phyloP scores from a whole-genome alignment of 2,329 filamentous ascomycete species.

The Penicillium aurantiogriseum region DNA sequence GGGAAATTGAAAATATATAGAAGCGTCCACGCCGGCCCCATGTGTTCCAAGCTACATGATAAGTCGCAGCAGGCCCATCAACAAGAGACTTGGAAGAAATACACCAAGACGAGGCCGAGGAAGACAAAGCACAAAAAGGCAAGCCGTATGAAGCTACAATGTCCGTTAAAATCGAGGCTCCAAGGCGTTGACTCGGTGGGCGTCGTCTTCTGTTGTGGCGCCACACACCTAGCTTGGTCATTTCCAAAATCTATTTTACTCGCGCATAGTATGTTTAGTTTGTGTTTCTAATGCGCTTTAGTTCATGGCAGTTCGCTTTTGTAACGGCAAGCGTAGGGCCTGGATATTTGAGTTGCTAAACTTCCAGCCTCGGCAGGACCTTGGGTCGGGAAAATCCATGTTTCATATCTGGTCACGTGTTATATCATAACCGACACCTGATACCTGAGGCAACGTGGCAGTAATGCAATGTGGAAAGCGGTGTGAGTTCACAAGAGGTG shows the following conservation, averaged over 20 bases:
- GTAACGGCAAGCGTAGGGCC: background rate
- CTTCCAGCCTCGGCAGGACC: background rate
- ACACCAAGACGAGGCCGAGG: background rate
- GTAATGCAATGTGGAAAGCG: background rate
- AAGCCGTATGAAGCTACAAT: background rate
- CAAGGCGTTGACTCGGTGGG: background rate
- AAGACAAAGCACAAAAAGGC: background rate
- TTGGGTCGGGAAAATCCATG: background rate
- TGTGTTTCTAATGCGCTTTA: background rate
- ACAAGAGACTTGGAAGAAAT: background rate
- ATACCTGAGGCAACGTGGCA: background rate
- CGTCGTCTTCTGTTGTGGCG: background rate
- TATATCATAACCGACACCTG: fast-evolving
- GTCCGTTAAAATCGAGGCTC: background rate
- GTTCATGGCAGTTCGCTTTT: background rate
- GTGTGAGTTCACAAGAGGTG: background rate
- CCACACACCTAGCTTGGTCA: background rate
- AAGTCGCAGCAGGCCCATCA: background rate
- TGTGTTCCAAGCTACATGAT: background rate
- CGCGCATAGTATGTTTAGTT: background rate
- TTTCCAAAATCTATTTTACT: background rate
- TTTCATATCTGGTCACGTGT: background rate
- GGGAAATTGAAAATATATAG: background rate
- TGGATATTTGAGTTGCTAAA: background rate
- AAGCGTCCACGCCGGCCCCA: background rate